phyloP scores from a whole-genome alignment of 352 stramenopile species.

The Peronospora belbahrii region DNA sequence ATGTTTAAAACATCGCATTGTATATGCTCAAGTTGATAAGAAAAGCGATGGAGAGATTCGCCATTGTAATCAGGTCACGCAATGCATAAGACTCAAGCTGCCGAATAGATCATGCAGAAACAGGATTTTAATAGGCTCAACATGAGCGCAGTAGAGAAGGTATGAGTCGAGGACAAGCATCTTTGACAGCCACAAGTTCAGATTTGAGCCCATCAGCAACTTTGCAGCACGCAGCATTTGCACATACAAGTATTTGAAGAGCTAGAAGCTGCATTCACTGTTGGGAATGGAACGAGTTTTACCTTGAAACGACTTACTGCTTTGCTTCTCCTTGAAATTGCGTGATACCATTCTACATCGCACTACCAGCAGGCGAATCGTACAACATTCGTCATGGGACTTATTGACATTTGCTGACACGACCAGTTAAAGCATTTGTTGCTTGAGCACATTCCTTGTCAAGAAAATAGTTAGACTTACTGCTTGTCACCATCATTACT shows the following conservation, averaged over 20 bases:
- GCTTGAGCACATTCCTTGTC: too few species aligned
- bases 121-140: slow-evolving; percentile 71
- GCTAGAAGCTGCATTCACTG: slow-evolving; percentile 65
- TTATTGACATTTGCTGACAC: too few species aligned
- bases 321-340: too few species aligned
- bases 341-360: too few species aligned
- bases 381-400: too few species aligned
- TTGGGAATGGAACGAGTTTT: slow-evolving; percentile 13
- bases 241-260: slow-evolving; percentile 83
- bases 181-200: slow-evolving; percentile 54
- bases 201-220: slow-evolving; percentile 75
- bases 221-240: slow-evolving; percentile 78
- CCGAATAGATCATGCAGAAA: slow-evolving; percentile 58
- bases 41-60: too few species aligned
- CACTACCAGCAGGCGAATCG: too few species aligned
- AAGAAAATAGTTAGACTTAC: slow-evolving; percentile 9
- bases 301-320: too few species aligned
- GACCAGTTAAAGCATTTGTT: too few species aligned
- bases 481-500: slow-evolving; percentile 2
- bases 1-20: slow-evolving; percentile 21
- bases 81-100: slow-evolving; percentile 25
- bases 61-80: background rate
- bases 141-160: slow-evolving; percentile 54
- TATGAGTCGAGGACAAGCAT: slow-evolving; percentile 58
- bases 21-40: too few species aligned